Evolutionary conservation across 495 filamentous ascomycete genomes (phyloP), one percentile per base, ranked within the genome.

Genomic region (Xylaria bambusicola): DNA sequence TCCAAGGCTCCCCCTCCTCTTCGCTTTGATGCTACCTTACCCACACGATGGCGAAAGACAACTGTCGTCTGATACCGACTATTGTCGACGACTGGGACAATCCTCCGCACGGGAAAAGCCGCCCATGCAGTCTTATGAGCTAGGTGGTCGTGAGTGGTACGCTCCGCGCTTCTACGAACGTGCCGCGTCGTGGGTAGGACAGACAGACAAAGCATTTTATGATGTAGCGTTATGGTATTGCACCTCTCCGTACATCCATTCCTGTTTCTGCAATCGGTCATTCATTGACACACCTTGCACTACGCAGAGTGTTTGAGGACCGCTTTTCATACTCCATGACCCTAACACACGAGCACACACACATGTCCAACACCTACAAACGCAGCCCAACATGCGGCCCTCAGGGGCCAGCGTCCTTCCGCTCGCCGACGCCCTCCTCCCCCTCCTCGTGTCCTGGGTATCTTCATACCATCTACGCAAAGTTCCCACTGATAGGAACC

Each of bases 11-110:
- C 29, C 21, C 23, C 20, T 20, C 13, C 23, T 27, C n/a, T n/a
- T n/a, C n/a, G n/a, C n/a, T 24, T 26, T 18, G 13, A 57, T 57
- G 54, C 54, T 48, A 57, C 54, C 54, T 35, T 56, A 46, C 18
- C 52, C 52, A 56, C 52, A 56, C 52, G 41, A 24, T 46, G 18
- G 8, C 35, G 4, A 12, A 56, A 5, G n/a, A 31, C 41, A 35
- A 20, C 41, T 48, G 54, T 56, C 54, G 31, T 35, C 31, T 56
- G 54, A 48, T 58, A 38, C 52, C 52, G 21, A 27, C 42, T 42
- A 23, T 23, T 8, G 24, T 23, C 36, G 12, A 27, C 6, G 35
- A 13, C 35, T 38, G 35, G 33, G 8, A n/a, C n/a, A n/a, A 12
- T 48, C 31, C 21, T 29, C 23, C 20, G 13, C 6, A 47, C 54